Percentiles rank a stretch among this genome's conserved stretches.
phyloP scores from a whole-genome alignment of 352 stramenopile genomes.

The Phytophthora sp. region DNA sequence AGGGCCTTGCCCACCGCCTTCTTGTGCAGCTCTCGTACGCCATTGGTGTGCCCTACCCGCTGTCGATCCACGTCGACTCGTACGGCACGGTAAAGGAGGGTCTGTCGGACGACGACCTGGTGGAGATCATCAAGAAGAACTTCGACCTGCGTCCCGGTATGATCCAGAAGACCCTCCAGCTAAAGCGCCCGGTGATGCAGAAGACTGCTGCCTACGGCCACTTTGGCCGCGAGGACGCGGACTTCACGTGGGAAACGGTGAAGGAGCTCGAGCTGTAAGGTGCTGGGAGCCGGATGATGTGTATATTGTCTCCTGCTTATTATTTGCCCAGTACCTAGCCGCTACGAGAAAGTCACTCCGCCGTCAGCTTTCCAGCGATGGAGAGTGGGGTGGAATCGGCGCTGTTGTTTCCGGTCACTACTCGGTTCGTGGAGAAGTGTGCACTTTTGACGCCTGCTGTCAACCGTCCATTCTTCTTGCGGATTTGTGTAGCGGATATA shows the following conservation, averaged over 20 bases:
- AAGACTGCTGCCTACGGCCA: conserved; percentile 99
- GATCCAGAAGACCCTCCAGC: conserved; percentile 98
- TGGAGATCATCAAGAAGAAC: conserved; percentile 99
- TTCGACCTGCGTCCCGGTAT: conserved; percentile 98
- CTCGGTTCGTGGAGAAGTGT: conserved; percentile 19
- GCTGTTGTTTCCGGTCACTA: conserved; percentile 26
- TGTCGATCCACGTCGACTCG: conserved; percentile 98
- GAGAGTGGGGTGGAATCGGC: conserved; percentile 40
- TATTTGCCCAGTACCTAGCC: conserved; percentile 41
- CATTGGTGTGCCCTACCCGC: conserved; percentile 97
- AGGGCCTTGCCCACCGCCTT: conserved; percentile 93
- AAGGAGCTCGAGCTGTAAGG: conserved; percentile 91
- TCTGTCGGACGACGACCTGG: conserved; percentile 96
- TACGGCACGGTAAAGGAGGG: conserved; percentile 97
- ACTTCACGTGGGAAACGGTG: conserved; percentile 99
- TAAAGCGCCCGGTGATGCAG: conserved; percentile 97
- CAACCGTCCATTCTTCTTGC: conserved; percentile 48
- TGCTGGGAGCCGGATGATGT: conserved; percentile 29
- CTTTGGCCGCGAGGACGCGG: conserved; percentile 97
- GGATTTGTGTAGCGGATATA: conserved; percentile 19
- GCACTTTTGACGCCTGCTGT: conserved; percentile 47
- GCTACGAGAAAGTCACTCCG: conserved; percentile 30
- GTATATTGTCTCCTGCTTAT: conserved; percentile 47
- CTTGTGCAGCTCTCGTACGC: conserved; percentile 99
- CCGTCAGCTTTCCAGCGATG: conserved; percentile 38